Conservation (phyloP, 306 rosid species). For the Phaseolus lunatus region DNA sequence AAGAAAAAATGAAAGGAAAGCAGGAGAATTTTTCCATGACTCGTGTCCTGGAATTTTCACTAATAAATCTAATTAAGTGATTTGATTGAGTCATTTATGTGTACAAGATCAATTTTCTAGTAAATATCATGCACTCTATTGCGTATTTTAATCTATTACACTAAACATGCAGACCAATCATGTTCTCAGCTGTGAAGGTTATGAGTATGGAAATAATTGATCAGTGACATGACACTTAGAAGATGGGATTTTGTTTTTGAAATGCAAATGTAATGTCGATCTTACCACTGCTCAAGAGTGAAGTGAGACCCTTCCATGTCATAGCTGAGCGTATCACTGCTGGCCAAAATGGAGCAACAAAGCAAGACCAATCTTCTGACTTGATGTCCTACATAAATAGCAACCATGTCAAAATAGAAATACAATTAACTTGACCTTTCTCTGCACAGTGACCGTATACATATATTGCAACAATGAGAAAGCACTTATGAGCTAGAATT, state of each 20-base stretch:
- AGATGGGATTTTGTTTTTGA: neutral
- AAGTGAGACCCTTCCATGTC: constrained; percentile 83
- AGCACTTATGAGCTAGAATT: neutral
- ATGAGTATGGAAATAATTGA: constrained; percentile 1
- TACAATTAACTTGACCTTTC: neutral
- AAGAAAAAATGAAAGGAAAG: neutral
- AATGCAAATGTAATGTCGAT: constrained; percentile 5
- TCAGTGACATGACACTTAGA: neutral
- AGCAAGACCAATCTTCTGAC: constrained; percentile 80
- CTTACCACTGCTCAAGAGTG: constrained; percentile 72
- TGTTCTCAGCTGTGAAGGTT: neutral
- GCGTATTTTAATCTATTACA: neutral
- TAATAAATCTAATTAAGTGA: neutral
- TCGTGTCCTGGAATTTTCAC: neutral
- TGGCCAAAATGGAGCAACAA: constrained; percentile 96
- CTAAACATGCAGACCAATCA: neutral
- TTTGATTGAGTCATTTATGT: neutral
- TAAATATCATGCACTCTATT: neutral
- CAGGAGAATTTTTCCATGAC: neutral
- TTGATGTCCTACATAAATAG: constrained; percentile 68
- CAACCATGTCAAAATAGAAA: constrained; percentile 8
- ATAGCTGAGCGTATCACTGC: constrained; percentile 88
- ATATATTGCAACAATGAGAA: neutral
- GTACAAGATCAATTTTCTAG: neutral
- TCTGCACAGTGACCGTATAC: neutral